Evolutionary conservation across 78 protist species (phyloP).

Genomic region (slime mould (Dictyostelium discoideum)): dicty_2.7 NC_007088.5:4005001-4005500

Average conservation of each 20-base stretch:
- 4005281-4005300: background rate
- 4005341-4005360: slow-evolving; percentile 26
- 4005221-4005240: slow-evolving; percentile 51
- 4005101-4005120: slow-evolving; percentile 61
- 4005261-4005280: slow-evolving; percentile 23
- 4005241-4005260: slow-evolving; percentile 50
- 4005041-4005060: slow-evolving; percentile 36
- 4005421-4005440: background rate
- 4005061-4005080: slow-evolving; percentile 11
- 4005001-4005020: background rate
- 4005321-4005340: background rate
- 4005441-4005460: background rate
- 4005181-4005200: slow-evolving; percentile 30
- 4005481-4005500: slow-evolving; percentile 7
- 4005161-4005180: background rate
- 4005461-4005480: background rate
- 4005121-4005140: slow-evolving; percentile 29
- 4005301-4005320: slow-evolving; percentile 24
- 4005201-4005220: slow-evolving; percentile 36
- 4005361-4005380: background rate
- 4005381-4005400: background rate
- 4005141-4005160: slow-evolving; percentile 71
- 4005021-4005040: background rate
- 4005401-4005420: background rate
- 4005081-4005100: slow-evolving; percentile 37